phyloP scores from a whole-genome alignment of 768 basidiomycete species.

The Dentipellis sp. region DNA sequence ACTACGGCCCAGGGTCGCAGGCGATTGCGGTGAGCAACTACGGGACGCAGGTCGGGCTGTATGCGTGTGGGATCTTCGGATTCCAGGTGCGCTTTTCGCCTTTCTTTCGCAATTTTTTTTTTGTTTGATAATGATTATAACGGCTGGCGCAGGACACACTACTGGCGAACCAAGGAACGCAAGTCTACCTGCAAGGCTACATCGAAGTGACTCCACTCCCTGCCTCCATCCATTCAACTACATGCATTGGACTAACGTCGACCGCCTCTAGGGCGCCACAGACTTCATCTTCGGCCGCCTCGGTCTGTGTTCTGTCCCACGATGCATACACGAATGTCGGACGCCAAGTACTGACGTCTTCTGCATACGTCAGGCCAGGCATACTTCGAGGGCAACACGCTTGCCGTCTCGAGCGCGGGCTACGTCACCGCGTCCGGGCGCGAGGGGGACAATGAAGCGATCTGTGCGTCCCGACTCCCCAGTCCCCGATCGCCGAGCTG shows the following conservation, averaged over 20 bases:
- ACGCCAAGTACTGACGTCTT: neutral
- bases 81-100: conserved; percentile 9
- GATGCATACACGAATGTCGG: no score
- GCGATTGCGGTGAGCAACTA: conserved; percentile 44
- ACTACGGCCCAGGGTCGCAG: conserved; percentile 34
- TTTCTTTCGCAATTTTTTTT: no score
- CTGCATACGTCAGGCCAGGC: conserved; percentile 18
- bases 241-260: neutral
- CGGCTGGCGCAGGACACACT: conserved; percentile 32
- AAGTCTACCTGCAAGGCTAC: conserved; percentile 33
- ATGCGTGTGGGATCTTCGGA: conserved; percentile 11
- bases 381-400: conserved; percentile 41
- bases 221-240: neutral
- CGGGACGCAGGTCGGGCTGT: conserved; percentile 24
- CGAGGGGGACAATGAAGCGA: conserved; percentile 32
- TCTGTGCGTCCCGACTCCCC: conserved; percentile 27
- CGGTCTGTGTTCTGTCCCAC: conserved; percentile 2
- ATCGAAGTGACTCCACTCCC: conserved; percentile 19
- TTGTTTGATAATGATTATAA: conserved; percentile 16
- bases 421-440: conserved; percentile 42
- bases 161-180: conserved; percentile 35
- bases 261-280: conserved; percentile 28
- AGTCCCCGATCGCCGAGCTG: neutral
- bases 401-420: conserved; percentile 34
- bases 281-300: conserved; percentile 44